phyloP scores from a whole-genome alignment of 495 filamentous ascomycete genomes.

The Rostrohypoxylon terebratum region DNA sequence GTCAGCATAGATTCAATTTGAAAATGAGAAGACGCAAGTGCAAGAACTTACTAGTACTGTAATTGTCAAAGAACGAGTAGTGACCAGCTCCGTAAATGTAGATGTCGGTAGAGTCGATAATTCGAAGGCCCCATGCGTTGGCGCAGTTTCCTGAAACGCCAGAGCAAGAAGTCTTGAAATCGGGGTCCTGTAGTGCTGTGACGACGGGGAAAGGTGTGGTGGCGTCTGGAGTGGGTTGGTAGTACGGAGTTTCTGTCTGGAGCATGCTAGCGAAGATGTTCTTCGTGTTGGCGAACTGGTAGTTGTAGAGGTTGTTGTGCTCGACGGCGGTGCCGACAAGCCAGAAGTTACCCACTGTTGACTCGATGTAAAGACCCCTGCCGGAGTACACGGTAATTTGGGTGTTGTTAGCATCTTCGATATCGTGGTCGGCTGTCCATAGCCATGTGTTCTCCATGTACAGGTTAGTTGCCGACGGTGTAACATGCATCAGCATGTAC shows the following conservation, averaged over 20 bases:
- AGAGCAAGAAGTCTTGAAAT: slow-evolving; percentile 63
- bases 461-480: slow-evolving; percentile 68
- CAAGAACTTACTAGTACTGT: slow-evolving; percentile 51
- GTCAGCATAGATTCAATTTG: not conserved
- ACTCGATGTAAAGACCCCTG: slow-evolving; percentile 71
- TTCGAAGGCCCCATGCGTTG: slow-evolving; percentile 73
- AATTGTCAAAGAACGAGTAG: slow-evolving; percentile 80
- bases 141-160: slow-evolving; percentile 62
- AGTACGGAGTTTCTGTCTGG: slow-evolving; percentile 85
- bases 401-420: slow-evolving; percentile 73
- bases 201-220: slow-evolving; percentile 66
- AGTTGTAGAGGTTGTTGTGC: slow-evolving; percentile 84
- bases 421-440: slow-evolving; percentile 93
- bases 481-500: slow-evolving; percentile 86
- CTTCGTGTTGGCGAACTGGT: slow-evolving; percentile 76
- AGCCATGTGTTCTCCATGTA: slow-evolving; percentile 94
- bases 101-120: slow-evolving; percentile 69
- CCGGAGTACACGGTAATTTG: slow-evolving; percentile 80
- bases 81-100: slow-evolving; percentile 76
- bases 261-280: slow-evolving; percentile 80
- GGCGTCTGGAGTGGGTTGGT: slow-evolving; percentile 73
- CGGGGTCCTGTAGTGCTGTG: slow-evolving; percentile 66
- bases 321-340: slow-evolving; percentile 79
- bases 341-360: slow-evolving; percentile 65
- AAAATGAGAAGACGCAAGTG: not conserved